These are phyloP conservation scores for Vigna nakashimae DNA, from an alignment of 306 rosid species.

Conservation along the genomic window DNA sequence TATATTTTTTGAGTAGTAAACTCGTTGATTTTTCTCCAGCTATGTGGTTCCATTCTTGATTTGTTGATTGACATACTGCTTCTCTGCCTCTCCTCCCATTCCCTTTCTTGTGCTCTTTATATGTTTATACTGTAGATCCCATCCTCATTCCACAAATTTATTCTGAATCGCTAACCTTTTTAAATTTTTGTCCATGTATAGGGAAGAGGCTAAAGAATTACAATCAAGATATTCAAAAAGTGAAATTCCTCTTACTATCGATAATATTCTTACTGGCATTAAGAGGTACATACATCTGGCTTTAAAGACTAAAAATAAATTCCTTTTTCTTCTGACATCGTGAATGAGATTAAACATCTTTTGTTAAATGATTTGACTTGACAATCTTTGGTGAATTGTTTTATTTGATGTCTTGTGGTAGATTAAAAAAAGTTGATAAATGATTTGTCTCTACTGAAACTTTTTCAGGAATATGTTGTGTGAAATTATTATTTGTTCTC, in stretches of 20 bases:
- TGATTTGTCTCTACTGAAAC: too few relatives aligned
- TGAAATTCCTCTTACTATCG: constrained; percentile 44
- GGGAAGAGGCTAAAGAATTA: constrained; percentile 81
- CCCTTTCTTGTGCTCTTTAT: neutral
- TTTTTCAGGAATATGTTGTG: too few relatives aligned
- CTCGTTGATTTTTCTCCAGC: neutral
- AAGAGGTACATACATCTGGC: constrained; percentile 61
- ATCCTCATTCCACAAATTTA: too few relatives aligned
- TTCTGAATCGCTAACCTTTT: constrained; percentile 24
- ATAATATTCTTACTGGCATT: constrained; percentile 53
- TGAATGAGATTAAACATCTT: constrained; percentile 16
- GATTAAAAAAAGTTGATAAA: neutral
- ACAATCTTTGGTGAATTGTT: constrained; percentile 8
- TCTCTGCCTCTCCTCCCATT: neutral
- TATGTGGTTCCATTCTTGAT: neutral
- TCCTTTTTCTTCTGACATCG: constrained; percentile 16
- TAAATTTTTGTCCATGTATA: constrained; percentile 38
- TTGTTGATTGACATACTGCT: neutral
- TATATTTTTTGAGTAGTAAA: constrained; percentile 3
- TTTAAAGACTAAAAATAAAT: neutral
- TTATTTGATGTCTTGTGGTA: neutral
- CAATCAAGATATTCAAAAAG: constrained; percentile 45
- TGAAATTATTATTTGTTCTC: too few relatives aligned
- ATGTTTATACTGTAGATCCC: too few relatives aligned
- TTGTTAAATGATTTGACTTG: neutral